Conservation (phyloP, 2,329 filamentous ascomycete species). For the Didymella sp. region DNA sequence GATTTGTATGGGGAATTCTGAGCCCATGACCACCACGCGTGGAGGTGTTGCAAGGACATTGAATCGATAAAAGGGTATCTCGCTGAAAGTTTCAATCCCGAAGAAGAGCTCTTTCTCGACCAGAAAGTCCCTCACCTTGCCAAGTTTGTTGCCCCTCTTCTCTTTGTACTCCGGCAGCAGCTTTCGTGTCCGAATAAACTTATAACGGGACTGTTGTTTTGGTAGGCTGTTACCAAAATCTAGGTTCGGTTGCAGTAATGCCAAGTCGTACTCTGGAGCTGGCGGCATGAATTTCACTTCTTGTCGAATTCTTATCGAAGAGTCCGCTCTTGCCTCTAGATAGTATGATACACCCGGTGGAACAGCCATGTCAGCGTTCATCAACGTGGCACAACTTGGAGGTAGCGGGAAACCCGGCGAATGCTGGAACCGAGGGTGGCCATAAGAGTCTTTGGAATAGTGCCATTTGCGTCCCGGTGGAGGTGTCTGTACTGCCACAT, state of each 20-base stretch:
- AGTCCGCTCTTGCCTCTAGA: constrained; percentile 24
- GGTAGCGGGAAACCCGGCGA: constrained; percentile 31
- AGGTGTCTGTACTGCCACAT: constrained; percentile 22
- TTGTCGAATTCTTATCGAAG: constrained; percentile 16
- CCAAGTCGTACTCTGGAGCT: constrained; percentile 26
- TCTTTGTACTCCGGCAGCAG: constrained; percentile 29
- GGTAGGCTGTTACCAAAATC: constrained; percentile 24
- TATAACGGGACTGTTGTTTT: constrained; percentile 28
- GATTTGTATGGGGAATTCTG: constrained; percentile 24
- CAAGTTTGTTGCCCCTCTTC: constrained; percentile 26
- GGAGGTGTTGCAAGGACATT: constrained; percentile 32
- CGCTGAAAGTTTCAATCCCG: constrained; percentile 26
- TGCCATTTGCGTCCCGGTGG: constrained; percentile 24
- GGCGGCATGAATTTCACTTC: constrained; percentile 17
- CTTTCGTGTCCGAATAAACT: constrained; percentile 35
- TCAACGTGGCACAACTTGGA: constrained; percentile 22
- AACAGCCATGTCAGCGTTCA: constrained; percentile 7
- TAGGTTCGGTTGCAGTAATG: constrained; percentile 25
- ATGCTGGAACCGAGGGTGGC: constrained; percentile 36
- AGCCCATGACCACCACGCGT: constrained; percentile 29
- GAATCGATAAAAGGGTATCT: constrained; percentile 34
- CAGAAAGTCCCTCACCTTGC: constrained; percentile 31
- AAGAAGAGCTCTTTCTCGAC: constrained; percentile 34
- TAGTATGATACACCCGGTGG: constrained; percentile 27
- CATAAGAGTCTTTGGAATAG: constrained; percentile 26